Conservation (phyloP, 805 yeast genomes). For the Lachancea lanzarotensis region DNA sequence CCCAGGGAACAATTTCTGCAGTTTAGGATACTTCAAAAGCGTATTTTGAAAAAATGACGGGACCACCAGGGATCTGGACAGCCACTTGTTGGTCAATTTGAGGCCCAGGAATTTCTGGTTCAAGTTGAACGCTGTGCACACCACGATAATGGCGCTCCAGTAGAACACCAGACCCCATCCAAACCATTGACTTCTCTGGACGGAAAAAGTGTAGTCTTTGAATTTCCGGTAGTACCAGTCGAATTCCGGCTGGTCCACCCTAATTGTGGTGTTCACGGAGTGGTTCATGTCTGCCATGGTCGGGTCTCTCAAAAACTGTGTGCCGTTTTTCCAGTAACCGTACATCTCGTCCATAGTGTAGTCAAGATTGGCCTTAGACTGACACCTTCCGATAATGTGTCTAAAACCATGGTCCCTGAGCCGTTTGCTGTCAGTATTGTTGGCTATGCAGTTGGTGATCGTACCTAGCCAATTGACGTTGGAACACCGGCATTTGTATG, state of each 20-base stretch:
- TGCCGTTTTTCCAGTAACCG: constrained; percentile 33
- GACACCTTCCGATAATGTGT: constrained; percentile 35
- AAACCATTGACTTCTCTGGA: constrained; percentile 35
- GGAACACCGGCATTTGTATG: constrained; percentile 37
- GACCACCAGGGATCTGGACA: constrained; percentile 22
- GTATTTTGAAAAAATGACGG: constrained; percentile 26
- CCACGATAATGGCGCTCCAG: constrained; percentile 34
- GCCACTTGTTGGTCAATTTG: constrained; percentile 17
- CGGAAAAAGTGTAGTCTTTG: constrained; percentile 34
- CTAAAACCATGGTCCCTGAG: constrained; percentile 35
- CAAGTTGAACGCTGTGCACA: constrained; percentile 31
- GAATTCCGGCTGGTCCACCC: constrained; percentile 30
- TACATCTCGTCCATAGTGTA: constrained; percentile 33
- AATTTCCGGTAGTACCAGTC: constrained; percentile 32
- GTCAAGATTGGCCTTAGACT: constrained; percentile 30
- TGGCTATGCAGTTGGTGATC: constrained; percentile 37
- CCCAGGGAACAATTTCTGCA: constrained; percentile 20
- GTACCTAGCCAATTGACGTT: constrained; percentile 42
- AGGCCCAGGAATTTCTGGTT: constrained; percentile 22
- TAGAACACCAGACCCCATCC: constrained; percentile 43
- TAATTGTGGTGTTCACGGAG: constrained; percentile 31
- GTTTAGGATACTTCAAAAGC: constrained; percentile 18
- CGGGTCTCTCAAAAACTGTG: constrained; percentile 31
- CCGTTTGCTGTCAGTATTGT: constrained; percentile 27
- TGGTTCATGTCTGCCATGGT: constrained; percentile 18